Evolutionary conservation across 352 stramenopile species (phyloP), one percentile per base, ranked within the genome.

Genomic region (Pseudoperonospora humuli): DNA sequence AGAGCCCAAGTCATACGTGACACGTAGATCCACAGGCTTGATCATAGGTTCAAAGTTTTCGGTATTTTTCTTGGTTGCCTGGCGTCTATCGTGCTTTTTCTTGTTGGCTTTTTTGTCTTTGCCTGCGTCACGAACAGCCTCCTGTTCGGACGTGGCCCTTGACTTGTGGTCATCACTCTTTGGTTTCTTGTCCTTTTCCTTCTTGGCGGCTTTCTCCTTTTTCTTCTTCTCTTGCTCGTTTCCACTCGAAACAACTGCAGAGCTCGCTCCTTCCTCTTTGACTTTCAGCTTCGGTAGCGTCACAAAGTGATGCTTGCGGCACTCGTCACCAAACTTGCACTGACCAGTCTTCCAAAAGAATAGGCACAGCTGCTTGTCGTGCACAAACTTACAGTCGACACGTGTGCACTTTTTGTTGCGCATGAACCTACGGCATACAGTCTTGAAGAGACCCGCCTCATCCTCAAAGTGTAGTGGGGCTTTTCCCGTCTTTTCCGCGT

Each of bases 51-150:
- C 68, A 23, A 84, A 89, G 39, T 50, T 72, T 50, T 89, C 77
- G n/a, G 77, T 86, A 65, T 89, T 89, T 55, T 83, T 84, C 57
- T 82, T 83, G 32, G 57, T 54, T 14, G 51, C n/a, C 34, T 60
- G 60, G n/a, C 43, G 39, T 15, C 46, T 32, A 34, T 73, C 44
- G 31, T 61, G 25, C 15, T 39, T 39, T 4, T 75, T 63, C 33
- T 67, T 61, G 40, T 70, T 74, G n/a, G 42, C 35, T 34, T 64
- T 48, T 25, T 71, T 56, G 28, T 57, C 40, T 20, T 59, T 64
- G 11, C 51, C 57, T 13, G 17, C 11, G 26, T 51, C 43, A 32
- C 54, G 64, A 11, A 33, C 33, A 26, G 21, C n/a, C n/a, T 53
- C 31, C 17, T 49, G 40, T 54, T 62, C 65, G 7, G 38, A 8